phyloP scores from a whole-genome alignment of 129 eudicot genomes.

The Artemisia annua region DNA sequence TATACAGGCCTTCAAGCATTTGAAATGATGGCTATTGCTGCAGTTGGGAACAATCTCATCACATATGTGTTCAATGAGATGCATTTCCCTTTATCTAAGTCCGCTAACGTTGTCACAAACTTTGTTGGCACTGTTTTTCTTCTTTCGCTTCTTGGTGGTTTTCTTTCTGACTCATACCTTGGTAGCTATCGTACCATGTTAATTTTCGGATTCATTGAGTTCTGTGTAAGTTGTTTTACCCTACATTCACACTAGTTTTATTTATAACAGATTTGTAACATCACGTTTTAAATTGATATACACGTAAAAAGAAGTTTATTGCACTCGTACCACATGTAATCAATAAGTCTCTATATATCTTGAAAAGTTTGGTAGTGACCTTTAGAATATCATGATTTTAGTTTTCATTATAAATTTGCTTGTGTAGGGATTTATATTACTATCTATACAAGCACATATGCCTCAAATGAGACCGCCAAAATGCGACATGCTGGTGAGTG shows the following conservation, averaged over 20 bases:
- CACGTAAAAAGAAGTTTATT: no score
- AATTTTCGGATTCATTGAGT: constrained; percentile 73
- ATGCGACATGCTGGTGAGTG: constrained; percentile 49
- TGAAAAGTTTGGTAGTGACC: no score
- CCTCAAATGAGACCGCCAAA: constrained; percentile 72
- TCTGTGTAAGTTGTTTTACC: constrained; percentile 42
- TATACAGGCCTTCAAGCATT: constrained; percentile 69
- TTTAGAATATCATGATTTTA: no score
- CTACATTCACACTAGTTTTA: neutral
- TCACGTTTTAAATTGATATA: no score
- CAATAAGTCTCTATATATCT: no score
- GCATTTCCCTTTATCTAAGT: constrained; percentile 76
- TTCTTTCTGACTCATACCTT: constrained; percentile 77
- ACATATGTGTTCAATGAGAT: constrained; percentile 81
- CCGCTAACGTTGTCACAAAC: constrained; percentile 78
- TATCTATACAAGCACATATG: constrained; percentile 88
- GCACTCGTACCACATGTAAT: no score
- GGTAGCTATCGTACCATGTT: constrained; percentile 82
- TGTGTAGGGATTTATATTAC: constrained; percentile 75
- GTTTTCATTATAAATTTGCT: neutral
- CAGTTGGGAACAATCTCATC: constrained; percentile 78
- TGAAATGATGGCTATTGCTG: constrained; percentile 92
- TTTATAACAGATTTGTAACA: neutral
- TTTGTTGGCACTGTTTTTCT: constrained; percentile 79
- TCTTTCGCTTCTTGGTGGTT: constrained; percentile 80